Base-by-base conservation (phyloP, 768 basidiomycete species). In the Lepiota brunneoincarnata region DNA sequence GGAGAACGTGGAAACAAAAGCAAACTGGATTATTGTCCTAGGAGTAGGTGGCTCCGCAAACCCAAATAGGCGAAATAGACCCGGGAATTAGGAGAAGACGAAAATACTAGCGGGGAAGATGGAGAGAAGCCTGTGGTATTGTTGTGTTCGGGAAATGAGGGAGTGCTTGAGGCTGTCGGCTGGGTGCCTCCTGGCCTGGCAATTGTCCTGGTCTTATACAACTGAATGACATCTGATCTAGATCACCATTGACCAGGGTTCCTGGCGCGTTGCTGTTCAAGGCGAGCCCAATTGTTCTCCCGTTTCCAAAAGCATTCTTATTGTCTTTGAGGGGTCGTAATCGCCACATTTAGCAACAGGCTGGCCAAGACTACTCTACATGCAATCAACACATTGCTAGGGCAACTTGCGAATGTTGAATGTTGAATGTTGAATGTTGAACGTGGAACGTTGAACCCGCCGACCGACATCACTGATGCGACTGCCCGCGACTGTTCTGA, bases 71-170 rank as follows among this genome's bases (percentile, higher is more conserved):
- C 26, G 39, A 38, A 48, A 41, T 26, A 18, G 53, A 41, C 46
- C 46, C 53, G 21, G 46, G 2, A 48, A 41, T 41, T 35, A 48
- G 45, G 53, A 35, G n/a, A 41, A 31, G 53, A 34, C 23, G 57
- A 54, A 52, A 45, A 56, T 54, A 57, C 58, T 57, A 53, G 56
- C 59, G 51, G 56, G 48, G 56, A 57, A 37, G 47, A 56, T 34
- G 51, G 38, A 55, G 55, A 31, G 57, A 57, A 54, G 51, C 41
- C 28, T 36, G 37, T 37, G 26, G 42, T 26, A 23, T 43, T 43
- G 41, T 52, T 52, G 35, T 52, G 6, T 45, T 35, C 31, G 45
- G 45, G 45, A 34, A 47, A 47, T 47, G 45, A 47, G 31, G 34
- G 45, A 47, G 35, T 47, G 45, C 11, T 34, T 47, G 45, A 17